Evolutionary conservation across 805 yeast genomes (phyloP), one percentile per base, ranked within the genome.

Genomic region (Lachancea dasiensis): DNA sequence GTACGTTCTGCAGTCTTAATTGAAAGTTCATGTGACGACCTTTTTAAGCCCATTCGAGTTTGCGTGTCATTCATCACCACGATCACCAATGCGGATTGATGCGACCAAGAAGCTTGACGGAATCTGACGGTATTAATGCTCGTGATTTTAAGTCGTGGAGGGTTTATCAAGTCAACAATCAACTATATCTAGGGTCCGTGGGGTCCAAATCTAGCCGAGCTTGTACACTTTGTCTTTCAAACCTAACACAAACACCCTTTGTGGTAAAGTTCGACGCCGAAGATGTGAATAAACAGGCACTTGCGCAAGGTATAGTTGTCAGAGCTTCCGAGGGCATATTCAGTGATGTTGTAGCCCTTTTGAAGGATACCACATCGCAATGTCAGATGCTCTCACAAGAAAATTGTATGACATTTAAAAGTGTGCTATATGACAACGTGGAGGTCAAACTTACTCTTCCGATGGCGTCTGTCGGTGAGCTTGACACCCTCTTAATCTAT

Each of bases 271-370:
- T 36, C 19, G 33, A 24, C 5, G 23, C 34, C 22, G 10, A 29
- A 14, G 39, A 36, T 5, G 24, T 37, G 11, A 31, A 37, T n/a
- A 8, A 31, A 6, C 40, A 37, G 21, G 34, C 36, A 15, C n/a
- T 28, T 20, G 23, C 14, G 3, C 40, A 37, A 26, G 40, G 40
- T 3, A 10, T 37, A n/a, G 36, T 27, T 19, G 26, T 17, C 16
- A 13, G n/a, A n/a, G n/a, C 36, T 5, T 15, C 10, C 22, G 13
- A 6, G 7, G 35, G 22, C 19, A 14, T 31, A 6, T 23, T 16
- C 19, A 17, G 11, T 3, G 13, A 14, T 8, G 31, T 37, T 14
- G 13, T 19, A 13, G 27, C 18, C 11, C 26, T 10, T 11, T 9
- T 37, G 21, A 31, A 16, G 24, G 13, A 16, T 11, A 31, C 36